Evolutionary conservation across 441 rosid genomes (phyloP).

Genomic region (Euphorbia neoarborescens): DNA sequence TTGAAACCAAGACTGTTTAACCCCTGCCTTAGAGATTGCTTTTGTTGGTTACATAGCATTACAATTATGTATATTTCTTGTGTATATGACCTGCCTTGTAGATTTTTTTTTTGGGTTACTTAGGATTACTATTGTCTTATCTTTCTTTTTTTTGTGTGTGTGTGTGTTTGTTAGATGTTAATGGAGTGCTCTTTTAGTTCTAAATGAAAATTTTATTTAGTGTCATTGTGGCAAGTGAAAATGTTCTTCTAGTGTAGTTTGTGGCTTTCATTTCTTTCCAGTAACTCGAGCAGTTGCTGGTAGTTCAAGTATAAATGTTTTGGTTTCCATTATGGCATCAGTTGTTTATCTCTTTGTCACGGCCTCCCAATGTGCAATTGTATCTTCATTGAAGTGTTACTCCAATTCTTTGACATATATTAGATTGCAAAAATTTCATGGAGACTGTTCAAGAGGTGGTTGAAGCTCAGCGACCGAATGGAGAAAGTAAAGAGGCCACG

Average conservation of each 20-base stretch:
- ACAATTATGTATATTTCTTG: no score
- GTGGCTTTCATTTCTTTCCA: background rate
- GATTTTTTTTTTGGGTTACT: background rate
- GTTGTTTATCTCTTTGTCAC: background rate
- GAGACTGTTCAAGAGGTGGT: conserved; percentile 64
- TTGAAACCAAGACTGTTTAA: background rate
- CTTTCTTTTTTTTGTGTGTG: background rate
- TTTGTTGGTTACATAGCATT: background rate
- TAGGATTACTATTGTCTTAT: no score
- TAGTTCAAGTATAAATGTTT: no score
- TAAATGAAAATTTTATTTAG: background rate
- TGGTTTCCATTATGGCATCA: no score
- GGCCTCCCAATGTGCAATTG: background rate
- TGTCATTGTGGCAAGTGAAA: background rate
- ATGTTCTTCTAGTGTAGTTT: background rate
- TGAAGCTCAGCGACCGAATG: conserved; percentile 49
- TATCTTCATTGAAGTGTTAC: background rate
- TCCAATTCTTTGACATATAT: background rate
- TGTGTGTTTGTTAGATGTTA: background rate
- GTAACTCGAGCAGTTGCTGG: background rate
- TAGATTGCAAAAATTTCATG: conserved; percentile 80
- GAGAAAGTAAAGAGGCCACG: conserved; percentile 50
- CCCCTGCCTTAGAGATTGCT: background rate
- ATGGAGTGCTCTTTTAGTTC: background rate
- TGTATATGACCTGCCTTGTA: background rate